phyloP scores from a whole-genome alignment of 2,329 filamentous ascomycete species.

The Xylariaceae sp. region DNA sequence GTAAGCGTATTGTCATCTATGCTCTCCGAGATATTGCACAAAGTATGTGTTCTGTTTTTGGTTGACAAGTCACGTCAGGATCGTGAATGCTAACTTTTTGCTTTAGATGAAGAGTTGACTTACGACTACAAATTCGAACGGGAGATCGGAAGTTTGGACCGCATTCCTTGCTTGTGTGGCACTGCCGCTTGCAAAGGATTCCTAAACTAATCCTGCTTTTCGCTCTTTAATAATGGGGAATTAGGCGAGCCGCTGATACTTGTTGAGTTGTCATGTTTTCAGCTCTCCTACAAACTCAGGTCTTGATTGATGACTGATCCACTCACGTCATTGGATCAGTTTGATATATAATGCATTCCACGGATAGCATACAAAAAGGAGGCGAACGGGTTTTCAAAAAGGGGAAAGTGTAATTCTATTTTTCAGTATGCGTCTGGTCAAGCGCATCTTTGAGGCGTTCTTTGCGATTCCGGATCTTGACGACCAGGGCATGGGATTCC shows the following conservation, averaged over 20 bases:
- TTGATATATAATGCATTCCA: constrained; percentile 18
- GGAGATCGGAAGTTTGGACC: constrained; percentile 89
- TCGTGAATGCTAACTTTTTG: no score
- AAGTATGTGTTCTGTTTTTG: constrained; percentile 59
- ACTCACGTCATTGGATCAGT: constrained; percentile 10
- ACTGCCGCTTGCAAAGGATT: constrained; percentile 97
- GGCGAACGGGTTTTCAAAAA: constrained; percentile 5
- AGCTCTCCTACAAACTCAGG: background rate
- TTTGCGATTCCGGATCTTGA: no score
- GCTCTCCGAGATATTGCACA: constrained; percentile 89
- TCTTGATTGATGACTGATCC: constrained; percentile 2
- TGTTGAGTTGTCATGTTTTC: background rate
- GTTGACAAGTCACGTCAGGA: no score
- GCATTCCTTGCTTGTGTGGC: constrained; percentile 95
- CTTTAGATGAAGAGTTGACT: constrained; percentile 92
- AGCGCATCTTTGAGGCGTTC: constrained; percentile 7
- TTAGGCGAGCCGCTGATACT: background rate
- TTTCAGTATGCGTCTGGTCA: constrained; percentile 7
- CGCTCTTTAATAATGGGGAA: constrained; percentile 1
- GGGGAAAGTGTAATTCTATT: constrained; percentile 14
- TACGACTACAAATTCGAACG: constrained; percentile 99
- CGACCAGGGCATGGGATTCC: no score
- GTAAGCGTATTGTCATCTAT: constrained; percentile 98
- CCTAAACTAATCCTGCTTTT: constrained; percentile 66
- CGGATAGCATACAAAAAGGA: constrained; percentile 5